Evolutionary conservation across 306 rosid genomes (phyloP), one percentile per base, ranked within the genome.

Genomic region (Hylodesmum podocarpum): DNA sequence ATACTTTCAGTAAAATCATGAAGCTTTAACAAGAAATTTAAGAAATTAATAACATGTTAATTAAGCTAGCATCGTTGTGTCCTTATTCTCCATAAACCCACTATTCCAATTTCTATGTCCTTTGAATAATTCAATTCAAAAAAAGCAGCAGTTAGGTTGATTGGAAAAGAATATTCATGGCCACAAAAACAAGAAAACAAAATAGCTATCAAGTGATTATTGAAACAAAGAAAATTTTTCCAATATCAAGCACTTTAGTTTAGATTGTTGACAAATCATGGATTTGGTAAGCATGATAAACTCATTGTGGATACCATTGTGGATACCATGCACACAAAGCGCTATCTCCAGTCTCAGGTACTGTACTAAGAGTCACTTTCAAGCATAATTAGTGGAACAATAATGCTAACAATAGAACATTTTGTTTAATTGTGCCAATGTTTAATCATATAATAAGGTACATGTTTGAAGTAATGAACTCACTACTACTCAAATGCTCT

Each of bases 381-480:
- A 77, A 55, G 58, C 43, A 71, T 40, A 63, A 24, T 72, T 46
- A 47, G 77, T 65, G 76, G 80, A 73, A 61, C 28, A 79, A 59
- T 78, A 61, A 19, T 53, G 64, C 71, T 22, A 49, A 43, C 2
- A 14, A 25, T 11, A 55, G 37, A 78, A 28, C 50, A 50, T 61
- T 39, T 66, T 37, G 57, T 21, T 64, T 27, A 59, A 47, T 12
- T 53, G 41, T 49, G 46, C 40, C 14, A 59, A 78, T 73, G 68
- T 36, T 59, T 64, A 68, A 78, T 28, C 24, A 9, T 4, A 68
- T 49, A 50, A 47, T 62, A 40, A 50, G 43, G 31, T 83, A 19
- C 41, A 34, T n/a, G n/a, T 69, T 39, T 55, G 47, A 66, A 55
- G 1, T 31, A 21, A 29, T 72, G 18, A 41, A 66, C 13, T 61